Conservation (phyloP, 345 rosid genomes). For the Capsella bursapastoris region DNA sequence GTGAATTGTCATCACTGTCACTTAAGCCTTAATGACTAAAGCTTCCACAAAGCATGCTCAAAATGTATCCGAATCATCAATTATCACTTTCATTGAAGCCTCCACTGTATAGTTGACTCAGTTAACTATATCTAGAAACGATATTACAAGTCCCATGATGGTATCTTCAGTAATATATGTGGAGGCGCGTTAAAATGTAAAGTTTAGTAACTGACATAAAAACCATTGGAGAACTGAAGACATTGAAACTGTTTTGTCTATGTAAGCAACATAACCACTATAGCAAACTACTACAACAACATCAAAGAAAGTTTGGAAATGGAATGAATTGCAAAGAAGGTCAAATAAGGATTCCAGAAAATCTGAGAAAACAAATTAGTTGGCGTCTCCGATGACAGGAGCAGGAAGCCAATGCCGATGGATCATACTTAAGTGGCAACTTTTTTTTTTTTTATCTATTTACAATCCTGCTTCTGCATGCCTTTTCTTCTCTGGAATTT, state of each 20-base stretch:
- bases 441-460: not conserved
- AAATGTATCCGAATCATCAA: not conserved
- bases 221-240: not conserved
- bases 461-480: conserved; percentile 25
- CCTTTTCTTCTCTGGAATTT: conserved; percentile 14
- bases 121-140: not conserved
- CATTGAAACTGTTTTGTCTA: not conserved
- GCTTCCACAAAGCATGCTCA: too few relatives aligned
- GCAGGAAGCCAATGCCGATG: not conserved
- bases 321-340: not conserved
- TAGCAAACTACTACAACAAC: not conserved
- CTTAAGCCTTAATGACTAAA: too few relatives aligned
- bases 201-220: not conserved
- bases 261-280: not conserved
- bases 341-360: not conserved
- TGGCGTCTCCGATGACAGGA: not conserved
- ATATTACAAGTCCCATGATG: not conserved
- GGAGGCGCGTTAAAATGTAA: not conserved
- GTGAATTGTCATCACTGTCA: too few relatives aligned
- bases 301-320: not conserved
- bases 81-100: not conserved
- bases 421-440: not conserved
- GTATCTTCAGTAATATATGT: not conserved
- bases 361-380: not conserved
- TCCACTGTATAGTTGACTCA: not conserved